Conservation (phyloP, 192 early-diverging fungal species). For the Coemansia sp. region DNA sequence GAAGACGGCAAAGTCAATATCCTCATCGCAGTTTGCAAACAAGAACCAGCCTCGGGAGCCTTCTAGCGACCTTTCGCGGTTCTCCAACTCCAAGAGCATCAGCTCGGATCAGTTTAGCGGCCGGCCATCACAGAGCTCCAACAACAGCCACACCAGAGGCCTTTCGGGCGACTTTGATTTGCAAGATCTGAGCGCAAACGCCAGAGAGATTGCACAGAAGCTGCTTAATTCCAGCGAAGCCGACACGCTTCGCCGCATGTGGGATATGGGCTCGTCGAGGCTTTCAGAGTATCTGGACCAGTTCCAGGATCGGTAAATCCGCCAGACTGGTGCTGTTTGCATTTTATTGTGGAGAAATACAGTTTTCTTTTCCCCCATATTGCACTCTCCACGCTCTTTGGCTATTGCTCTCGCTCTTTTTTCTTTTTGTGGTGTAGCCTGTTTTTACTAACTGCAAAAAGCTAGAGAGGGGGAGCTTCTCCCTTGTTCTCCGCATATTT, state of each 20-base stretch:
- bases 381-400: neutral
- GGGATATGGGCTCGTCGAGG: conserved; percentile 40
- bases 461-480: no score
- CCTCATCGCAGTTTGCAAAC: conserved; percentile 22
- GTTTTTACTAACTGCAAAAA: no score
- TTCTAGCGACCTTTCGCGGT: conserved; percentile 41
- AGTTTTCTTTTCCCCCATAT: neutral
- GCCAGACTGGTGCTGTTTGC: neutral
- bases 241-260: conserved; percentile 49
- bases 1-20: conserved; percentile 15
- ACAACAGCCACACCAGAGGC: conserved; percentile 57
- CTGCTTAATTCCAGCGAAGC: conserved; percentile 51
- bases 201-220: conserved; percentile 50
- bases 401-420: neutral
- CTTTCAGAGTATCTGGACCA: conserved; percentile 47
- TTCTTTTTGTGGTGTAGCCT: neutral
- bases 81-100: conserved; percentile 80
- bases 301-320: conserved; percentile 37
- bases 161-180: conserved; percentile 67
- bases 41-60: conserved; percentile 14
- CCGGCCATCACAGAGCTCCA: conserved; percentile 54
- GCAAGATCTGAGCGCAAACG: conserved; percentile 48
- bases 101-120: conserved; percentile 93
- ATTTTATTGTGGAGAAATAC: no score
- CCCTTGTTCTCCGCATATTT: no score